phyloP scores from a whole-genome alignment of 176 grass and related monocot species.

The Urochloa ruziziensis region DNA sequence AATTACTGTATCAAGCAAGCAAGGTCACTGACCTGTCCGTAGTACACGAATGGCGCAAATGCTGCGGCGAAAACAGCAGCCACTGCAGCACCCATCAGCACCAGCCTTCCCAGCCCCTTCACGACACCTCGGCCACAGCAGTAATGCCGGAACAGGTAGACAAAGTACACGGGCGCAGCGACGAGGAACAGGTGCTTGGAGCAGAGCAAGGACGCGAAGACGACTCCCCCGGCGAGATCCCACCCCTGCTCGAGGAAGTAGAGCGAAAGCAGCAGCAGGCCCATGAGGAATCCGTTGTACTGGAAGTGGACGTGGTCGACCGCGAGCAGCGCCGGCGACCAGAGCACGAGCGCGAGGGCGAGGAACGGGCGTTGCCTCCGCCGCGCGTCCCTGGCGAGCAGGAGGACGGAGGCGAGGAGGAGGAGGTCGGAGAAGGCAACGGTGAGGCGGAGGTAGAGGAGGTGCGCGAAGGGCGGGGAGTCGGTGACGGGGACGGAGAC shows the following conservation, averaged over 20 bases:
- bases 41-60: conserved; percentile 77
- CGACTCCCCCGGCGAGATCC: conserved; percentile 71
- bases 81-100: conserved; percentile 61
- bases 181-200: conserved; percentile 93
- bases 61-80: conserved; percentile 56
- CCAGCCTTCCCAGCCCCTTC: conserved; percentile 50
- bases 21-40: conserved; percentile 73
- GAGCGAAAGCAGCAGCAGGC: conserved; percentile 62
- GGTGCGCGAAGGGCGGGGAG: conserved; percentile 25
- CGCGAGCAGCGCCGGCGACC: conserved; percentile 65
- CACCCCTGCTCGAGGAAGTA: conserved; percentile 64
- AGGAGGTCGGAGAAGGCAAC: conserved; percentile 45
- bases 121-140: conserved; percentile 61
- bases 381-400: conserved; percentile 30
- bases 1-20: neutral
- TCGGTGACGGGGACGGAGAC: conserved; percentile 36
- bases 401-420: conserved; percentile 39
- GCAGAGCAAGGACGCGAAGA: conserved; percentile 65
- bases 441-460: conserved; percentile 67
- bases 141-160: conserved; percentile 80
- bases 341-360: conserved; percentile 49
- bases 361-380: conserved; percentile 28
- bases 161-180: conserved; percentile 72
- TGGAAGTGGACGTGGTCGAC: conserved; percentile 92
- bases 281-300: conserved; percentile 77